Conservation (phyloP, 495 filamentous ascomycete genomes). For the Cercophora sp. region DNA sequence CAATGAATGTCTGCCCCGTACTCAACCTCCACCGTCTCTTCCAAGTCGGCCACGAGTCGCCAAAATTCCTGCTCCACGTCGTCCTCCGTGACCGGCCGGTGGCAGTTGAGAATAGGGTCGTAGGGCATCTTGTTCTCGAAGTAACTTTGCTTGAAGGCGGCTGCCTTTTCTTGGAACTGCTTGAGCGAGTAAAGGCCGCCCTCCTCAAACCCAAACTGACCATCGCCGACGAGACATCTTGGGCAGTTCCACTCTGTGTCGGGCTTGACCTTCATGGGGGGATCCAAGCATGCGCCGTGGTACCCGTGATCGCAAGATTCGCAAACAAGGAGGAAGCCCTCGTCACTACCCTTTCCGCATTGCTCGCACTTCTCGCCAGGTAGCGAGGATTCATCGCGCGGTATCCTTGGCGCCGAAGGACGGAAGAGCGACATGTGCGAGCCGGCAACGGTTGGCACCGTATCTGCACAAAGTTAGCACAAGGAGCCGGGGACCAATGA, state of each 20-base stretch:
- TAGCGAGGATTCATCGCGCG: slow-evolving; percentile 61
- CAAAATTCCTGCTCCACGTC: slow-evolving; percentile 98
- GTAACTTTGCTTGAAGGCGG: slow-evolving; percentile 88
- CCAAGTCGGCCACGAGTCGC: slow-evolving; percentile 85
- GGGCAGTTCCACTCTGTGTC: slow-evolving; percentile 97
- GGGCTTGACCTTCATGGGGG: slow-evolving; percentile 69
- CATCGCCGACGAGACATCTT: slow-evolving; percentile 90
- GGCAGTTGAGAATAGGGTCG: slow-evolving; percentile 76
- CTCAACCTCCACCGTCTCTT: slow-evolving; percentile 95
- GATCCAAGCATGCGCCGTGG: slow-evolving; percentile 85
- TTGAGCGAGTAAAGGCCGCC: slow-evolving; percentile 92
- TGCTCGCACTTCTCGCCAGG: slow-evolving; percentile 86
- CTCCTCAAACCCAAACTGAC: slow-evolving; percentile 97
- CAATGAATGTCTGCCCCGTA: slow-evolving; percentile 99
- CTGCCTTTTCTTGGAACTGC: slow-evolving; percentile 95
- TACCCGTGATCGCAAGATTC: slow-evolving; percentile 90
- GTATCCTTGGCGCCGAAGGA: slow-evolving; percentile 67
- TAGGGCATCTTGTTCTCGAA: slow-evolving; percentile 89
- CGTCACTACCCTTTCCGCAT: slow-evolving; percentile 77
- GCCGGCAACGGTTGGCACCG: slow-evolving; percentile 83
- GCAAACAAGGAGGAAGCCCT: slow-evolving; percentile 67
- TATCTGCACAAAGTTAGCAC: slow-evolving; percentile 61
- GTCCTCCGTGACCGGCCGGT: slow-evolving; percentile 81
- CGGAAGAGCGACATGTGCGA: slow-evolving; percentile 95
- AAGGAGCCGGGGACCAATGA: no score